A percentile compares a stretch with the other conserved stretches of the same genome.
These are phyloP conservation scores for Amaranthus palmeri DNA, from an alignment of 148 eudicot genomes.

Conservation along the genomic window DNA sequence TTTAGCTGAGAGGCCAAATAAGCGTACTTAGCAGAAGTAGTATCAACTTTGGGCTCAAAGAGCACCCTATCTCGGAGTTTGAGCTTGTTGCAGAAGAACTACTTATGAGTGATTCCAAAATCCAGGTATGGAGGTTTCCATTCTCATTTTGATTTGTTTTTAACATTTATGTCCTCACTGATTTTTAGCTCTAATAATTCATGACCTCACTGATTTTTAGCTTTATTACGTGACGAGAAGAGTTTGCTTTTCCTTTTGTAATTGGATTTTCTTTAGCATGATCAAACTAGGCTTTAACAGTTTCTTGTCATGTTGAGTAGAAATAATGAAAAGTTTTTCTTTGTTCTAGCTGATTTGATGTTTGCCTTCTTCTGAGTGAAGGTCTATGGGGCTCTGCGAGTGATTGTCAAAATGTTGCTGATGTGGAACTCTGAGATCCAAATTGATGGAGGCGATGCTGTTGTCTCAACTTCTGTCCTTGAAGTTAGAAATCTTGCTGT, in stretches of 20 bases:
- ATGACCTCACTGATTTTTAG: neutral
- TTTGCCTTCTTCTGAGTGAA: constrained; percentile 28
- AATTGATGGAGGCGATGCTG: constrained; percentile 58
- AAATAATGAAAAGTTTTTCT: neutral
- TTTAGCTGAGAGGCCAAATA: constrained; percentile 85
- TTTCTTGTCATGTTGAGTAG: neutral
- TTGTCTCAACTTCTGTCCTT: constrained; percentile 62
- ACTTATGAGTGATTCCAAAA: constrained; percentile 71
- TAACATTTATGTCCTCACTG: neutral
- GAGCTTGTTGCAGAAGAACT: constrained; percentile 90
- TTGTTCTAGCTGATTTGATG: neutral
- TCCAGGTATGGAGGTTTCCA: constrained; percentile 44
- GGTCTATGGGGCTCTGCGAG: constrained; percentile 79
- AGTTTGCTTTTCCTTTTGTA: neutral
- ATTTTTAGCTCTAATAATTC: neutral
- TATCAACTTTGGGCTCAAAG: constrained; percentile 68
- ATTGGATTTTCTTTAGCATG: neutral
- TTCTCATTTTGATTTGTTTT: neutral
- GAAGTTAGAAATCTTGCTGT: constrained; percentile 81
- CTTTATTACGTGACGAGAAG: neutral
- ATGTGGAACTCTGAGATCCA: constrained; percentile 76
- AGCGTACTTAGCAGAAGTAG: constrained; percentile 57
- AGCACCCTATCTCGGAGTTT: constrained; percentile 70
- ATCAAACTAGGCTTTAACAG: neutral
- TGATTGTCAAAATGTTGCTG: constrained; percentile 74